Evolutionary conservation across 305 asterid species (phyloP).

Genomic region (Solanum chacoense): DNA sequence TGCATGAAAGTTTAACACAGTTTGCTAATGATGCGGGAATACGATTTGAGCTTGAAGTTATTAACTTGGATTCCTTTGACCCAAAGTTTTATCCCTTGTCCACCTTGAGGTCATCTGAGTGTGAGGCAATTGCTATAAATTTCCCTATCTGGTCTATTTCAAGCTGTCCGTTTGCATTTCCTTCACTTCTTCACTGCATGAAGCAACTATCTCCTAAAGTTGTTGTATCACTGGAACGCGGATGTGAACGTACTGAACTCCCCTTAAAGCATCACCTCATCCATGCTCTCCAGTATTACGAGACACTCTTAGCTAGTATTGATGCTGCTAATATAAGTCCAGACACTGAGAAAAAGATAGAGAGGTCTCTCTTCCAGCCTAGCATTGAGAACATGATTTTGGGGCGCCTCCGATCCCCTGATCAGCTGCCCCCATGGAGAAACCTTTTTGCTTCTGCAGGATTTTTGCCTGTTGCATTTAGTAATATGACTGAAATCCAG

Average conservation of each 20-base stretch:
- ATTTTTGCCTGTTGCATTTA: conserved; percentile 19
- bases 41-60: conserved; percentile 39
- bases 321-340: conserved; percentile 25
- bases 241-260: conserved; percentile 37
- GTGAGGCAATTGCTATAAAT: conserved; percentile 37
- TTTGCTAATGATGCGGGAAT: conserved; percentile 39
- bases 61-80: conserved; percentile 44
- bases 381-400: conserved; percentile 28
- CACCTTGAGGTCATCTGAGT: conserved; percentile 26
- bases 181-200: conserved; percentile 32
- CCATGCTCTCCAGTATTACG: conserved; percentile 36
- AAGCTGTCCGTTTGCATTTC: conserved; percentile 20
- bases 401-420: conserved; percentile 28
- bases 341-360: conserved; percentile 28
- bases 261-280: conserved; percentile 33
- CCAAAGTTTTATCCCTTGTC: conserved; percentile 20
- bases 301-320: conserved; percentile 28
- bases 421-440: conserved; percentile 27
- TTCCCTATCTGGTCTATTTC: conserved; percentile 41
- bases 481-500: conserved; percentile 41
- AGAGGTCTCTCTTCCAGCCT: conserved; percentile 37
- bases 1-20: conserved; percentile 31
- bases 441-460: conserved; percentile 36
- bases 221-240: conserved; percentile 34
- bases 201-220: conserved; percentile 39